Base-by-base conservation (phyloP, 345 rosid genomes). In the Nasturtium officinale region DNA sequence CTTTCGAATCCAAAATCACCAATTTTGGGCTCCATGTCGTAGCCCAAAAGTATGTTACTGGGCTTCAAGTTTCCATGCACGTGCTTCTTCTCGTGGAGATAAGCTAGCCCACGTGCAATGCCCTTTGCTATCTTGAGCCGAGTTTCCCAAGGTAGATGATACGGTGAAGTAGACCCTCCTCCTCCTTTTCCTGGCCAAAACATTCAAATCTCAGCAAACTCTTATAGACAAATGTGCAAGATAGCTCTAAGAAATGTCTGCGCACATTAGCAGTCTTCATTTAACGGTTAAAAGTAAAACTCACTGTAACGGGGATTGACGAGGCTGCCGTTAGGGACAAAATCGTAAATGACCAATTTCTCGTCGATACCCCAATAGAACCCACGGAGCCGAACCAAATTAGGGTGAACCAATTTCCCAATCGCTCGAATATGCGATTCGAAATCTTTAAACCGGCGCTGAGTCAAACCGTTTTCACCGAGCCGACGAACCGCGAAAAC, bases 61-160 rank as follows among this genome's bases (percentile, higher is more conserved):
- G 96, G 98, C 83, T 91, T 94, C 45, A 94, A 77, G 73, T 91
- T 91, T n/a, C 90, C 97, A 56, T 94, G 93, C 47, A 91, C 96
- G 9, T 91, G 95, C 79, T 86, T 91, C 86, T 88, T 91, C 43
- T 94, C 98, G 38, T 94, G 96, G 40, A 94, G 95, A 62, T 82
- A 88, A 2, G 83, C 64, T 6, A 94, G 85, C 66, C 92, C 98
- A 20, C 91, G 92, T 56, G 96, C 95, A 23, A 91, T 80, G 0
- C 98, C 96, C 74, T 78, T 87, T 0, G 84, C 89, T 17, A 94
- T 89, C 87, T 80, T 91, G 51, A 91, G 89, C 77, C 96, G 85
- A 69, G 89, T 75, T 57, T 89, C 98, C 98, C 96, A 88, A 6
- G 89, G 90, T 48, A 94, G 52, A 75, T 80, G 90, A 61, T 84